Evolutionary conservation across 2,329 filamentous ascomycete genomes (phyloP), one percentile per base, ranked within the genome.

Genomic region (Colletotrichum paranaense): DNA sequence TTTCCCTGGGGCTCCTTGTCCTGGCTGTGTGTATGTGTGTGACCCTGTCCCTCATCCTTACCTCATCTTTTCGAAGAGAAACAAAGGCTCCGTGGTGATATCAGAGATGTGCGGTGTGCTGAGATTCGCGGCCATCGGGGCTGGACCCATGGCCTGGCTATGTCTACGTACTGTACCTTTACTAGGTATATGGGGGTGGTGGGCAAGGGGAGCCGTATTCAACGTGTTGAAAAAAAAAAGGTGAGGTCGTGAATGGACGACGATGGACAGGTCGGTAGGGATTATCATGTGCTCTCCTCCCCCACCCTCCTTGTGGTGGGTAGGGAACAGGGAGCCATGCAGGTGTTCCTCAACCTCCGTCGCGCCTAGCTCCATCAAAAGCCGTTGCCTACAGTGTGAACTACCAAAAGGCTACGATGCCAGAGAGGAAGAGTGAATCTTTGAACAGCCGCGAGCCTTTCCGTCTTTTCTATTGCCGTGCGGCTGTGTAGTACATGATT

Each of bases 341-440:
- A 68, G 68, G 19, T 66, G 35, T 65, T 57, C 22, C 24, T 69
- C 60, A 26, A 35, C 38, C 22, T 35, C 32, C 64, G 24, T 62
- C 32, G 62, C 38, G n/a, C 38, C 28, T 42, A 52, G 60, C n/a
- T 63, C 30, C 46, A 52, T 52, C 60, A 24, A 24, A 63, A 63
- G 55, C 32, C 62, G 53, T 67, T 60, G 22, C 24, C 28, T 67
- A 70, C 67, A 70, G 67, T 59, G 63, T 46, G 67, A n/a, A n/a
- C 19, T 16, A 12, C 4, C 2, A 11, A 12, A 35, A 12, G 32
- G 22, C 12, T 7, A 24, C 4, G 35, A 5, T 49, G 16, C 9
- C 22, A 28, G 30, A 32, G 30, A 26, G 7, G 38, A 38, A 16
- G 5, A 24, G 38, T 16, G 9, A 12, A 35, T 35, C 4, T 38